Evolutionary conservation across 208 protist species (phyloP).

Genomic region (Crithidia acanthocephali): DNA sequence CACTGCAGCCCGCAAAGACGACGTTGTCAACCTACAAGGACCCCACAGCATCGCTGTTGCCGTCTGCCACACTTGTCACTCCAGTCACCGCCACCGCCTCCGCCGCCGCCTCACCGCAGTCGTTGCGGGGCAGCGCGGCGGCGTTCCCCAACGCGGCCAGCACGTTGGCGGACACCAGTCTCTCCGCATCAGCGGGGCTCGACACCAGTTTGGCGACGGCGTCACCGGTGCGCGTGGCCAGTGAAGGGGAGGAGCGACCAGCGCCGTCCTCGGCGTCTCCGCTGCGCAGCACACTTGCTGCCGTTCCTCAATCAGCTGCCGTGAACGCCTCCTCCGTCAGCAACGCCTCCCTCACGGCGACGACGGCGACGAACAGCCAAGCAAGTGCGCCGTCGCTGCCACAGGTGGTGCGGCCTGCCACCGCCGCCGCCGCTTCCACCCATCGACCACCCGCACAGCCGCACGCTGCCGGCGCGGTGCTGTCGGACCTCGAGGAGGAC

Average conservation of each 20-base stretch:
- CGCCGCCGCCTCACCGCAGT: neutral
- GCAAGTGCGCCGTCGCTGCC: neutral
- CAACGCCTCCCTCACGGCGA: neutral
- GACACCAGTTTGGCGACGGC: neutral
- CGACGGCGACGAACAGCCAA: neutral
- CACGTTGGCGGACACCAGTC: constrained; percentile 20
- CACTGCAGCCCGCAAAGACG: neutral
- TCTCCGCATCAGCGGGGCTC: neutral
- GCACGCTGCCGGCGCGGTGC: neutral
- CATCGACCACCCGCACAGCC: neutral
- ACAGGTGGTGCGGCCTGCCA: neutral
- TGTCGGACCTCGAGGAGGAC: neutral
- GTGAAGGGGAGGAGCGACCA: too few relatives aligned
- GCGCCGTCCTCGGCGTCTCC: neutral
- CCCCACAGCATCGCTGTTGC: neutral
- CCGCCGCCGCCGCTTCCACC: neutral
- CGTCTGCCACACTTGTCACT: neutral
- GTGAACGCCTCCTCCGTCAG: neutral
- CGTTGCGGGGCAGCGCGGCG: neutral
- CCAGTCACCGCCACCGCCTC: neutral
- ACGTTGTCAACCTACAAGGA: too few relatives aligned
- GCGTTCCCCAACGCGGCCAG: constrained; percentile 7
- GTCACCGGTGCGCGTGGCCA: neutral
- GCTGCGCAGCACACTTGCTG: neutral
- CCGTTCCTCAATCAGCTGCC: neutral